Evolutionary conservation across 495 filamentous ascomycete genomes (phyloP).

Genomic region (Penicillium paradoxum): DNA sequence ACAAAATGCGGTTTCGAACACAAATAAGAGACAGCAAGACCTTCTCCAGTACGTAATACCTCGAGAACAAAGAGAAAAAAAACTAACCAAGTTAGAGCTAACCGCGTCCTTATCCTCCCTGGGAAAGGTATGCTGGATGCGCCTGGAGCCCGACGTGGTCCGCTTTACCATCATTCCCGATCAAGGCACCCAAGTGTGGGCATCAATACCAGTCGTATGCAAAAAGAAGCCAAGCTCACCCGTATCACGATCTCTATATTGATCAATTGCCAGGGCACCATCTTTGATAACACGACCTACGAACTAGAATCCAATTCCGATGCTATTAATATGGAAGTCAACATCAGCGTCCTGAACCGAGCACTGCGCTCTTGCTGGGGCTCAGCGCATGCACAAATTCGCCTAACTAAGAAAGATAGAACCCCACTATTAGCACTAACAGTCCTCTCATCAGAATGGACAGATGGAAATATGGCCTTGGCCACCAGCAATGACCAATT

Average conservation of each 20-base stretch:
- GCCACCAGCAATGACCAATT: slow-evolving; percentile 35
- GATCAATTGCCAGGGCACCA: slow-evolving; percentile 54
- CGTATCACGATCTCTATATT: background rate
- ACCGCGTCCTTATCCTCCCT: slow-evolving; percentile 79
- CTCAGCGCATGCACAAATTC: slow-evolving; percentile 71
- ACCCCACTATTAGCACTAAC: slow-evolving; percentile 80
- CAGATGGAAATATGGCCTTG: slow-evolving; percentile 42
- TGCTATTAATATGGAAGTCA: slow-evolving; percentile 92
- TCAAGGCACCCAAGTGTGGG: slow-evolving; percentile 93
- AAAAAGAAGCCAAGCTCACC: background rate
- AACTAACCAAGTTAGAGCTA: slow-evolving; percentile 55
- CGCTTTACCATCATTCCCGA: slow-evolving; percentile 95
- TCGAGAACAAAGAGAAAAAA: background rate
- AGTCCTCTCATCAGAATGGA: slow-evolving; percentile 56
- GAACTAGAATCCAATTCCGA: slow-evolving; percentile 72
- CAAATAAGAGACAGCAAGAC: slow-evolving; percentile 75
- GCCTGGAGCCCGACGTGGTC: slow-evolving; percentile 75
- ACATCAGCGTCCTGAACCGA: slow-evolving; percentile 71
- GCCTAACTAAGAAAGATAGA: slow-evolving; percentile 87
- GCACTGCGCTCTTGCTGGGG: slow-evolving; percentile 80
- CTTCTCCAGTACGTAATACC: slow-evolving; percentile 71
- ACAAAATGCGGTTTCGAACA: slow-evolving; percentile 72
- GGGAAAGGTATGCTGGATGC: slow-evolving; percentile 90
- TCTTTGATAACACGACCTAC: slow-evolving; percentile 75
- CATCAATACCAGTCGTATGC: slow-evolving; percentile 57